Evolutionary conservation across 305 asterid species (phyloP), one percentile per base, ranked within the genome.

Genomic region (Solanum hybrid): DNA sequence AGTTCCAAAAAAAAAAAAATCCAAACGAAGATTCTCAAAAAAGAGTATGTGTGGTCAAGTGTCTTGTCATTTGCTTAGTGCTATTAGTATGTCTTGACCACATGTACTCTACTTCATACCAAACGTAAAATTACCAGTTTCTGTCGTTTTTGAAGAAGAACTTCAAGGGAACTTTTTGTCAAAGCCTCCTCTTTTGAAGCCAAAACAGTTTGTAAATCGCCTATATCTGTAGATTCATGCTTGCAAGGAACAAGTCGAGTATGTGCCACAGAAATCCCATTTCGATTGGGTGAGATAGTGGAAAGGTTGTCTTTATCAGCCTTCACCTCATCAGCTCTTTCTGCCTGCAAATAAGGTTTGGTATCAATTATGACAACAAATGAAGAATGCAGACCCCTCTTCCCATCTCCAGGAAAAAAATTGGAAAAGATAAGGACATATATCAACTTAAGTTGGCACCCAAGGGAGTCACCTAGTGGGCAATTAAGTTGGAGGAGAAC

Each of bases 101-200:
- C 17, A 29, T 82, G 32, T 82, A 29, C 10, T 29, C 38, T 42
- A 81, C 38, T 56, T 42, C 72, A 81, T 81, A 42, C 27, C 72
- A 82, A 82, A 84, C 31, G n/a, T 84, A 26, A 71, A 45, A 24
- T 66, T 89, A 89, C 91, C 91, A 89, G 87, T 76, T 56, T 86
- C 82, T 86, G 87, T 27, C 85, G 38, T 76, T 89, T 86, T 45
- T 37, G 24, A 60, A 31, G 77, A 73, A 89, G 91, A 86, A 38
- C 72, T 34, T 85, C 51, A 34, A 86, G 89, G 14, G 78, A 88
- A 85, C 86, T 86, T 64, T 77, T 64, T 38, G 78, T n/a, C 64
- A 78, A 34, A 40, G 78, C 77, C 32, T 85, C 79, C 72, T 86
- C 87, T 82, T 89, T 56, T 24, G 91, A 84, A 72, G 86, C 91